Percentiles rank a stretch among this genome's conserved stretches.
phyloP scores from a whole-genome alignment of 2,329 filamentous ascomycete genomes.

The Epichloe festucae region DNA sequence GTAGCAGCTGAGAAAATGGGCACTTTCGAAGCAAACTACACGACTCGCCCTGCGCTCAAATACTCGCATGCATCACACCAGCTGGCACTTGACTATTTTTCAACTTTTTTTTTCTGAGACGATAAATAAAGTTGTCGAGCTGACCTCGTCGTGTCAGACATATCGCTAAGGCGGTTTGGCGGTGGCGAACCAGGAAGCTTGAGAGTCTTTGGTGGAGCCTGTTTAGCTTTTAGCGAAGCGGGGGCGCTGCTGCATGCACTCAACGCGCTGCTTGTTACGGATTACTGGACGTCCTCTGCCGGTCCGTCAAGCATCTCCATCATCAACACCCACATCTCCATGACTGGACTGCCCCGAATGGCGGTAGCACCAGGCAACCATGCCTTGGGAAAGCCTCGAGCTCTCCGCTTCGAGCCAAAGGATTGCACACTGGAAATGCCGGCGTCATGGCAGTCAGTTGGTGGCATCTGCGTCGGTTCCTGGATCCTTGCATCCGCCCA shows the following conservation, averaged over 20 bases:
- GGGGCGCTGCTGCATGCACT: constrained; percentile 7
- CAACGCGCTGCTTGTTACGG: constrained; percentile 6
- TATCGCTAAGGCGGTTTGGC: neutral
- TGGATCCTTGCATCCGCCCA: constrained; percentile 6
- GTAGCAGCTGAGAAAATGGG: neutral
- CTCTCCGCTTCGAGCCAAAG: constrained; percentile 4
- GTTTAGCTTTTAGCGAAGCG: constrained; percentile 4
- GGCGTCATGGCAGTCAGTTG: neutral
- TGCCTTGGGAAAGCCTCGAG: constrained; percentile 5
- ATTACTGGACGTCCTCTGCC: neutral
- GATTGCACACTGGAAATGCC: neutral
- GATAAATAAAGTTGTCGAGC: neutral
- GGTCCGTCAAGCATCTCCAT: neutral
- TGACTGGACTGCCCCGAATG: constrained; percentile 3
- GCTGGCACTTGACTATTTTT: too few relatives aligned
- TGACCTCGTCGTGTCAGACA: neutral
- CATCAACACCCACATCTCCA: neutral
- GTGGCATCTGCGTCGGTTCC: constrained; percentile 4
- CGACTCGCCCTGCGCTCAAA: neutral
- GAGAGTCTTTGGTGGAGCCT: neutral
- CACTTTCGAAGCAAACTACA: neutral
- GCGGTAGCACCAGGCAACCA: constrained; percentile 20
- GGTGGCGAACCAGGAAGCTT: neutral
- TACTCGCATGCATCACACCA: too few relatives aligned
- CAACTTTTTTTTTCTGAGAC: neutral